Percentiles rank a stretch among this genome's conserved stretches.
Conservation (phyloP, 192 early-diverging fungal genomes). For the Coemansia sp. region DNA sequence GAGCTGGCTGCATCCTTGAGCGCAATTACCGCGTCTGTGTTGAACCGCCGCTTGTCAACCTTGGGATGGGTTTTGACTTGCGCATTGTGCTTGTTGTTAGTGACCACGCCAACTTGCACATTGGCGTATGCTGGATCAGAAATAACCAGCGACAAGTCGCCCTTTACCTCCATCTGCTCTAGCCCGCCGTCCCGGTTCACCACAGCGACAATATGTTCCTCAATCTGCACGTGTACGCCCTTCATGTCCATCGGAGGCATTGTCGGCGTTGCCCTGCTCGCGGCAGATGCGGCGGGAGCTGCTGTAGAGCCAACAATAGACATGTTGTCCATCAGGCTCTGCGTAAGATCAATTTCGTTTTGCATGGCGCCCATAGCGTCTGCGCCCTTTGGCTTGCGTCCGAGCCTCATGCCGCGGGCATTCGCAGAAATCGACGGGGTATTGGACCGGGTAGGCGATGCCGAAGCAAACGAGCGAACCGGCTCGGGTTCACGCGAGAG, state of each 20-base stretch:
- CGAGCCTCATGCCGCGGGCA: conserved; percentile 93
- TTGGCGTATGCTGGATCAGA: conserved; percentile 63
- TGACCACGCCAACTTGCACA: conserved; percentile 62
- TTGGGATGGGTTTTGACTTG: conserved; percentile 99
- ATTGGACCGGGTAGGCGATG: conserved; percentile 20
- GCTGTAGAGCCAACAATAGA: conserved; percentile 10
- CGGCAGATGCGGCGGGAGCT: conserved; percentile 2
- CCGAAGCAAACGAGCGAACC: conserved; percentile 28
- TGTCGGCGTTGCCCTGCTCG: conserved; percentile 7
- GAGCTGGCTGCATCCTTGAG: conserved; percentile 78
- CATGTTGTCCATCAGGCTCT: conserved; percentile 40
- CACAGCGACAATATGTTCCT: conserved; percentile 82
- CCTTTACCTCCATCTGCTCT: conserved; percentile 92
- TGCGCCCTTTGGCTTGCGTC: conserved; percentile 79
- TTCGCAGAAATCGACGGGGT: conserved; percentile 30
- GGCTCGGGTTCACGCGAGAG: conserved; percentile 43
- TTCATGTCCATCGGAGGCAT: conserved; percentile 53
- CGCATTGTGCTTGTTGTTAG: conserved; percentile 62
- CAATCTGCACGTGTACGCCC: conserved; percentile 84
- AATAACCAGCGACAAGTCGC: conserved; percentile 81
- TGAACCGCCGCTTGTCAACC: conserved; percentile 89
- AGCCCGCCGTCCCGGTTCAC: conserved; percentile 90
- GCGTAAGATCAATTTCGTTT: conserved; percentile 74
- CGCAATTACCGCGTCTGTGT: conserved; percentile 66
- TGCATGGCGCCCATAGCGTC: conserved; percentile 82